Conservation (phyloP, 2,329 filamentous ascomycete species). For the Colletotrichum eremochloae region DNA sequence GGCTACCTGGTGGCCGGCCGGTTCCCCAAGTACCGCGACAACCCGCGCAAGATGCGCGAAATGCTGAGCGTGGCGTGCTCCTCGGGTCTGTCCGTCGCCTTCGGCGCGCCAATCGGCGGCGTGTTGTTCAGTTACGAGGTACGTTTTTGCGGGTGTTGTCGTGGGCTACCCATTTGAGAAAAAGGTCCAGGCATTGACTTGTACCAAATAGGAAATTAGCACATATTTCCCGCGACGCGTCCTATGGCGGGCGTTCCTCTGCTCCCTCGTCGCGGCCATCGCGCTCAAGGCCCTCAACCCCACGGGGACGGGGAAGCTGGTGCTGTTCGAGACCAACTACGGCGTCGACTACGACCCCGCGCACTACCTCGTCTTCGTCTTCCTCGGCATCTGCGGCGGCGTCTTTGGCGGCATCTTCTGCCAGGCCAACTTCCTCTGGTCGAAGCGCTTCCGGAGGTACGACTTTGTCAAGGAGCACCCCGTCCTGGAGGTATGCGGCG, state of each 20-base stretch:
- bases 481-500: conserved; percentile 67
- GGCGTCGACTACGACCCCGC: conserved; percentile 66
- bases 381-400: conserved; percentile 69
- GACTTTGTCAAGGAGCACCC: conserved; percentile 66
- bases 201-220: conserved; percentile 60
- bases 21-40: conserved; percentile 70
- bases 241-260: conserved; percentile 71
- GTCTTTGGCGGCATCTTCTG: conserved; percentile 71
- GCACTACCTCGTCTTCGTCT: conserved; percentile 69
- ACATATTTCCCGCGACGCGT: conserved; percentile 70
- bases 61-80: conserved; percentile 70
- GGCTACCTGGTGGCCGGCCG: conserved; percentile 64
- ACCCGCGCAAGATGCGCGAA: conserved; percentile 70
- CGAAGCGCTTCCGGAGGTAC: conserved; percentile 65
- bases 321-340: conserved; percentile 72
- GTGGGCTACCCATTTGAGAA: neutral
- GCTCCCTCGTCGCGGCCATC: conserved; percentile 67
- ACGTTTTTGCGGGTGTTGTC: conserved; percentile 33
- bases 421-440: conserved; percentile 69
- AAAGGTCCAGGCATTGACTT: conserved; percentile 41
- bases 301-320: conserved; percentile 70
- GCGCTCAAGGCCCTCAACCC: conserved; percentile 70
- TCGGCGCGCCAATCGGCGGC: conserved; percentile 72
- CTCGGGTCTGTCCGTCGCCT: conserved; percentile 70
- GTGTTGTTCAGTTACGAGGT: conserved; percentile 70